phyloP scores from a whole-genome alignment of 2,329 filamentous ascomycete species.

The Cladorrhinum sp. region DNA sequence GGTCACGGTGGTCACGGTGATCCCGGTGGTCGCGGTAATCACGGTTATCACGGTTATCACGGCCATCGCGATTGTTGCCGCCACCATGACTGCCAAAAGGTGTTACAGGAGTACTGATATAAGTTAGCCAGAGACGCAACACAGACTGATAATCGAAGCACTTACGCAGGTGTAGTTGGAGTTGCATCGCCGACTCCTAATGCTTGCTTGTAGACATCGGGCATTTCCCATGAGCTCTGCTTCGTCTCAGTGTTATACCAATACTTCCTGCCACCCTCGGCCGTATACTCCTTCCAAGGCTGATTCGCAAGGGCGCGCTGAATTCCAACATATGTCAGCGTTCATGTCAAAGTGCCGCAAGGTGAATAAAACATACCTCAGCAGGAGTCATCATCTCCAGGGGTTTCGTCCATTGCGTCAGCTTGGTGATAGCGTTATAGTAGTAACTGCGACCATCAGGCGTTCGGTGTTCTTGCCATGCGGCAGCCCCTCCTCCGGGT shows the following conservation, averaged over 20 bases:
- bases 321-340: conserved; percentile 21
- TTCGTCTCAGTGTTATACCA: conserved; percentile 94
- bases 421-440: conserved; percentile 81
- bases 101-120: conserved; percentile 29
- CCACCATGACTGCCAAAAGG: conserved; percentile 41
- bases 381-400: conserved; percentile 79
- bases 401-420: conserved; percentile 92
- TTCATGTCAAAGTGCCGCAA: not conserved
- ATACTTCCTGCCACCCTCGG: conserved; percentile 84
- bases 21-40: conserved; percentile 26
- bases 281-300: conserved; percentile 90
- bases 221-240: conserved; percentile 93
- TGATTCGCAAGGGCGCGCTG: conserved; percentile 78
- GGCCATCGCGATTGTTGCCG: conserved; percentile 15
- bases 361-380: conserved; percentile 56
- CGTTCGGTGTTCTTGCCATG: conserved; percentile 79
- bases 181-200: conserved; percentile 59
- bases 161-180: conserved; percentile 44
- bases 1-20: conserved; percentile 27
- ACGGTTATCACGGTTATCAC: conserved; percentile 23
- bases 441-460: conserved; percentile 85
- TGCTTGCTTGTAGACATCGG: conserved; percentile 74
- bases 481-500: conserved; percentile 33
- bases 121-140: conserved; percentile 19
- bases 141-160: no score